Percentiles rank a stretch among this genome's conserved stretches.
phyloP scores from a whole-genome alignment of 352 stramenopile species.

The Globisporangium echinulatum region DNA sequence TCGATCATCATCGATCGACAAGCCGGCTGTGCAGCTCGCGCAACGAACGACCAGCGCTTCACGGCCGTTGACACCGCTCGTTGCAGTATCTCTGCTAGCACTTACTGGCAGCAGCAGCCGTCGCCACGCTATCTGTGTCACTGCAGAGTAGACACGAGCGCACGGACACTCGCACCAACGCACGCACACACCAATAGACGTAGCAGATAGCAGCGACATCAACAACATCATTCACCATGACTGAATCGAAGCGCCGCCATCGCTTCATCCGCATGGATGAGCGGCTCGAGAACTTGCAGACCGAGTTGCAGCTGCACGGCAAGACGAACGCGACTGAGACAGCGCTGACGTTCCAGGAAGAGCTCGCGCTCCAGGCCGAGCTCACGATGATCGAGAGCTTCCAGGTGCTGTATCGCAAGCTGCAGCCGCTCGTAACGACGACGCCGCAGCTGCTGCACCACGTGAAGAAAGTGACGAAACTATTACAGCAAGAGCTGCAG shows the following conservation, averaged over 20 bases:
- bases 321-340: conserved; percentile 70
- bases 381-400: conserved; percentile 82
- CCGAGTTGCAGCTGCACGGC: conserved; percentile 72
- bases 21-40: not conserved
- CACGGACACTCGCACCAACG: not conserved
- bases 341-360: conserved; percentile 74
- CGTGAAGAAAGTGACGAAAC: conserved; percentile 59
- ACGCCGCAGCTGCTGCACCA: conserved; percentile 82
- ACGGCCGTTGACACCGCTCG: not conserved
- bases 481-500: conserved; percentile 55
- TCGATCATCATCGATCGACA: not conserved
- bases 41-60: no score
- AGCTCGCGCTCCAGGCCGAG: conserved; percentile 71
- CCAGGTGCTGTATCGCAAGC: conserved; percentile 60
- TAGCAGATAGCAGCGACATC: not conserved
- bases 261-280: conserved; percentile 83
- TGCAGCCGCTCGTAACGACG: conserved; percentile 70
- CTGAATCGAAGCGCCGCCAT: conserved; percentile 55
- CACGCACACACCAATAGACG: not conserved
- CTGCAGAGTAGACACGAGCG: not conserved
- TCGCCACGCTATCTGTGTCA: not conserved
- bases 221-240: conserved; percentile 5
- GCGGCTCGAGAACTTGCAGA: conserved; percentile 69
- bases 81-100: not conserved
- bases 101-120: not conserved